Evolutionary conservation across 2,329 filamentous ascomycete species (phyloP).

Genomic region (Cordyceps farinosa): DNA sequence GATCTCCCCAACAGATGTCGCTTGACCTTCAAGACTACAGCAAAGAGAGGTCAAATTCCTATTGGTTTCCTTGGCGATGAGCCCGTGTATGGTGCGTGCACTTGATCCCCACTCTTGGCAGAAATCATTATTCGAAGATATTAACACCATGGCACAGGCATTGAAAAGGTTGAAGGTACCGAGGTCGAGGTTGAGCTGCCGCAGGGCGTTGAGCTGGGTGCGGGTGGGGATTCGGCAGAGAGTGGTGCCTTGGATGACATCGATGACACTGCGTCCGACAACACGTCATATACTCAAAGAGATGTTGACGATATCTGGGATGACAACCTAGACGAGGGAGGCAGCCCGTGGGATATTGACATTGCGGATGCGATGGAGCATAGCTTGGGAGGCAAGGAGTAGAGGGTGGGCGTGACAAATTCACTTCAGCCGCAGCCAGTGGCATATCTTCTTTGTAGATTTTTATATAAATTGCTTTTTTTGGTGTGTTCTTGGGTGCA

Average conservation of each 20-base stretch:
- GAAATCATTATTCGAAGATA: background rate
- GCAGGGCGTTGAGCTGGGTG: background rate
- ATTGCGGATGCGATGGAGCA: background rate
- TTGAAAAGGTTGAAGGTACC: constrained; percentile 26
- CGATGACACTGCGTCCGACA: background rate
- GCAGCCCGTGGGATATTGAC: background rate
- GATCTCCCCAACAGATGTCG: background rate
- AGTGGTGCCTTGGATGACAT: background rate
- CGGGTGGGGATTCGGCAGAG: background rate
- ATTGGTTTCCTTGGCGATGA: background rate
- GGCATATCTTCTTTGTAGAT: too few species aligned
- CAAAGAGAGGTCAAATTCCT: background rate
- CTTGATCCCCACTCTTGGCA: background rate
- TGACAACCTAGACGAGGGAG: background rate
- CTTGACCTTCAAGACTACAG: background rate
- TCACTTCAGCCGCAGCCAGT: too few species aligned
- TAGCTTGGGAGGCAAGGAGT: background rate
- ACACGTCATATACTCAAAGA: background rate
- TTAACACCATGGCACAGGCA: background rate
- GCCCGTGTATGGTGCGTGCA: background rate
- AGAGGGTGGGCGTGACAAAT: background rate
- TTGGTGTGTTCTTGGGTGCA: too few species aligned
- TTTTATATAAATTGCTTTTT: too few species aligned
- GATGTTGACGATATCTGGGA: background rate
- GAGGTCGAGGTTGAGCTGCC: constrained; percentile 3